Evolutionary conservation across 1,284 basidiomycete genomes (phyloP), one percentile per base, ranked within the genome.

Genomic region (Phaffia rhodozyma): DNA sequence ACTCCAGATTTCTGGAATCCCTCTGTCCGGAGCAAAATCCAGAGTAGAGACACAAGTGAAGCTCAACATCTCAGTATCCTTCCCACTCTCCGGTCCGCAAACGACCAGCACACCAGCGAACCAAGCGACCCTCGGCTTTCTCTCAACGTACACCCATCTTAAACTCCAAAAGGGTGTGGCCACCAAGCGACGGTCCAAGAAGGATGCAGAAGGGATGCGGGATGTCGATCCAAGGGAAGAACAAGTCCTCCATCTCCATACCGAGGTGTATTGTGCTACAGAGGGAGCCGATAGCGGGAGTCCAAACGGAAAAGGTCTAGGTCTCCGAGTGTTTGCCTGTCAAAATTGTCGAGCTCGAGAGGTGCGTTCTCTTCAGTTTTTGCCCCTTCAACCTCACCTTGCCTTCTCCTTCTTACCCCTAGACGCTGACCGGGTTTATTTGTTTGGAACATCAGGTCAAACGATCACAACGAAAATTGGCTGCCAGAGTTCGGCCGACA

Each of bases 11-110:
- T 86, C 91, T 50, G 90, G 85, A 70, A 83, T 96, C 52, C 89
- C 91, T 11, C 82, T 85, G 69, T 77, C 79, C 50, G 91, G 91
- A 30, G 87, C 91, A n/a, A 93, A 94, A 76, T 91, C 89, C 58
- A 83, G 91, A 29, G 91, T 96, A 27, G 92, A 96, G 75, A 96
- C 91, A 0, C 91, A 92, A 78, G 84, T 92, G 60, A 83, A 89
- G 71, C 82, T 91, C 49, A 83, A 84, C 13, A 78, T 91, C 58
- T 85, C 88, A 71, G 79, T 91, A 58, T 85, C 86, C 16, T 68
- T 67, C 25, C 68, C 67, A 3, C 34, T 34, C 38, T 25, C 34
- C 18, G 49, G n/a, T n/a, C 29, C 23, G 20, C 27, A 49, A 23
- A 50, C 47, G 25, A 27, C 60, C 27, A 27, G 34, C 51, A 7